These are phyloP conservation scores for Talaromyces ruber DNA, from an alignment of 495 filamentous ascomycete genomes.

Conservation along the genomic window DNA sequence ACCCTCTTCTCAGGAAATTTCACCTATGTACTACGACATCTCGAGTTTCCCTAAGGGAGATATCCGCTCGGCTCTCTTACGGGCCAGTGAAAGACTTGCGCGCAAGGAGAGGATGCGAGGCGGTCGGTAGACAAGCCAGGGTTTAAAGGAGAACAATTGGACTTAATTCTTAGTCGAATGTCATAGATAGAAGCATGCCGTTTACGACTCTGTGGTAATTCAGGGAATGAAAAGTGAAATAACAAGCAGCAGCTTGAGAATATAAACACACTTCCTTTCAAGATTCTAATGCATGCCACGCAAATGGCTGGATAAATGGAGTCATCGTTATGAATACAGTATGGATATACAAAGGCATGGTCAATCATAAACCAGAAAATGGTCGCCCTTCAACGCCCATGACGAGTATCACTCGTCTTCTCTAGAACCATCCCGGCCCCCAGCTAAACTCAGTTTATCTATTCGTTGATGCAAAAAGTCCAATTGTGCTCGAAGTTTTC, in stretches of 20 bases:
- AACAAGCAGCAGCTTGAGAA: not conserved
- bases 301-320: conserved; percentile 1
- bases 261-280: not conserved
- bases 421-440: not conserved
- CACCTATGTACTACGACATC: conserved; percentile 88
- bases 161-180: conserved; percentile 4
- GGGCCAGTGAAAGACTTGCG: conserved; percentile 64
- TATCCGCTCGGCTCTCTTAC: conserved; percentile 66
- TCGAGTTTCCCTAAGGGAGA: conserved; percentile 75
- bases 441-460: not conserved
- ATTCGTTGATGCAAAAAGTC: not conserved
- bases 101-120: conserved; percentile 59
- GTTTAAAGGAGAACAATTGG: not conserved
- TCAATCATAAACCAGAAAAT: not conserved
- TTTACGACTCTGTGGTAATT: not conserved
- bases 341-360: not conserved
- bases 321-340: not conserved
- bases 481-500: not conserved
- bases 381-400: not conserved
- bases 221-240: not conserved
- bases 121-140: conserved; percentile 22
- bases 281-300: not conserved
- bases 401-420: not conserved
- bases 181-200: not conserved
- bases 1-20: conserved; percentile 60